Conservation (phyloP, 768 basidiomycete genomes). For the Macrolepiota albuminosa region DNA sequence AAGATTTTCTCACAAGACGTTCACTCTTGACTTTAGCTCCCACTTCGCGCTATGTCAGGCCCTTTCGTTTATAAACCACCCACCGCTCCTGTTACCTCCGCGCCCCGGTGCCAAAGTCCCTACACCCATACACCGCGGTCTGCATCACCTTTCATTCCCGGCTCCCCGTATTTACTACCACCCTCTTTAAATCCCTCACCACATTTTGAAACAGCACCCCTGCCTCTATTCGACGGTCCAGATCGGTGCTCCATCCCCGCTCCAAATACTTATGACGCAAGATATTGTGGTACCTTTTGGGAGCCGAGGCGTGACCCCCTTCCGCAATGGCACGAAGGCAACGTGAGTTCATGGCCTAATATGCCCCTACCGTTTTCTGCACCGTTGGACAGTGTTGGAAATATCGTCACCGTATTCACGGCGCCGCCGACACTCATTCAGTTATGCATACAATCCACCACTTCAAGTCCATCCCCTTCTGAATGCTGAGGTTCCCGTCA, state of each 20-base stretch:
- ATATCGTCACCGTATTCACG: background rate
- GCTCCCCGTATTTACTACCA: slow-evolving; percentile 8
- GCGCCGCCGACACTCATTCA: slow-evolving; percentile 11
- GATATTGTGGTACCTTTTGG: background rate
- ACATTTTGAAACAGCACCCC: background rate
- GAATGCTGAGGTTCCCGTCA: slow-evolving; percentile 42
- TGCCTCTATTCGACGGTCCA: background rate
- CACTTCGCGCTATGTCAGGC: slow-evolving; percentile 2
- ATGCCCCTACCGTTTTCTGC: background rate
- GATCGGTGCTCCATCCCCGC: slow-evolving; percentile 2
- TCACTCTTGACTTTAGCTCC: background rate
- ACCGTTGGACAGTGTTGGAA: background rate
- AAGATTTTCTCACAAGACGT: background rate
- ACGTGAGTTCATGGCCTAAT: slow-evolving; percentile 1
- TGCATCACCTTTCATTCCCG: slow-evolving; percentile 12
- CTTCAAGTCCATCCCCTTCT: slow-evolving; percentile 45
- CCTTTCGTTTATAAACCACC: slow-evolving; percentile 8
- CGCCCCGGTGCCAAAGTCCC: slow-evolving; percentile 3
- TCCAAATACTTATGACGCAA: background rate
- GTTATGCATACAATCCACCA: background rate
- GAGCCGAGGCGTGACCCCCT: slow-evolving; percentile 1
- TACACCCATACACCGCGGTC: slow-evolving; percentile 1
- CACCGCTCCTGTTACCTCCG: background rate
- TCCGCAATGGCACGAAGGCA: slow-evolving; percentile 6
- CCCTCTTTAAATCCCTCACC: slow-evolving; percentile 5